These are phyloP conservation scores for Mediolabrus comicus DNA, from an alignment of 108 stramenopile genomes.

Conservation along the genomic window DNA sequence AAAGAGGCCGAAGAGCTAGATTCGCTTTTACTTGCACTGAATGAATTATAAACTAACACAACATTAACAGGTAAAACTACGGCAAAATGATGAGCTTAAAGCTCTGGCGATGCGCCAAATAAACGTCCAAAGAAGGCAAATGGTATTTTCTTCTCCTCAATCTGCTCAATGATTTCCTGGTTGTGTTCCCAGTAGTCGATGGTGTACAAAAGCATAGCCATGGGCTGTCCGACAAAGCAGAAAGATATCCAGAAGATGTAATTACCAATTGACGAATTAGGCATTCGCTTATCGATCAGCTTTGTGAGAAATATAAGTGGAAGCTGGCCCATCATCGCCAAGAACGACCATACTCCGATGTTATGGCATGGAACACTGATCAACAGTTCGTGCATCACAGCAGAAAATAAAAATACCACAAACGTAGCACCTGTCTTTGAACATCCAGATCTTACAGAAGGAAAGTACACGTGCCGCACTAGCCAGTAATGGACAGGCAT, in stretches of 20 bases:
- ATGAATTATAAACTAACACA: background rate
- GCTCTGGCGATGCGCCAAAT: slow-evolving; percentile 38
- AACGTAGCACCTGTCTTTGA: slow-evolving; percentile 70
- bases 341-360: slow-evolving; percentile 73
- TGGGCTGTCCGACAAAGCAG: slow-evolving; percentile 85
- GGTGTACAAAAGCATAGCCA: slow-evolving; percentile 81
- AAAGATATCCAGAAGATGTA: slow-evolving; percentile 84
- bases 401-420: slow-evolving; percentile 88
- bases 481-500: slow-evolving; percentile 95
- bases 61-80: background rate
- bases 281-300: slow-evolving; percentile 53
- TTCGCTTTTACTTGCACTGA: slow-evolving; percentile 44
- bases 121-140: slow-evolving; percentile 17
- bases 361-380: slow-evolving; percentile 89
- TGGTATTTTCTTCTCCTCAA: background rate
- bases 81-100: background rate
- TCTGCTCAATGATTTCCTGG: slow-evolving; percentile 9
- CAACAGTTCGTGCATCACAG: slow-evolving; percentile 90
- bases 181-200: slow-evolving; percentile 69
- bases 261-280: slow-evolving; percentile 69
- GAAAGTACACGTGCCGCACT: slow-evolving; percentile 91
- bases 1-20: slow-evolving; percentile 48
- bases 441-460: slow-evolving; percentile 69
- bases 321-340: slow-evolving; percentile 93
- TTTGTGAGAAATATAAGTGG: slow-evolving; percentile 89